Base-by-base conservation (phyloP, 164 flowering plant genomes). In the Buxus sempervirens region DNA sequence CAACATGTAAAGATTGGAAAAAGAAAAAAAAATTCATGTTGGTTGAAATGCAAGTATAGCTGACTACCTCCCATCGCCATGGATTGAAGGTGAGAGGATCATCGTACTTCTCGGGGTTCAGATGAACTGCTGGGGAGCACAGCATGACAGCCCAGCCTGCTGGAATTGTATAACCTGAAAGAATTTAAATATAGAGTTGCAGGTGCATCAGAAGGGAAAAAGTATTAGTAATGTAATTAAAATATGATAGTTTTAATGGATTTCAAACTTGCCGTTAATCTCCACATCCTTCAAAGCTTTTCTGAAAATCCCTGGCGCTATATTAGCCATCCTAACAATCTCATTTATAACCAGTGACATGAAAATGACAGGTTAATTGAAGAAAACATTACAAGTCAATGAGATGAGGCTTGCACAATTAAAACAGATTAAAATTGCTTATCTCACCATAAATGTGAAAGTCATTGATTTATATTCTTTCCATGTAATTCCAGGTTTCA, bases 41-140 rank as follows among this genome's bases (percentile, higher is more conserved):
- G 2, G 12, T 45, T 6, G 51, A 45, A 45, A 45, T 45, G 9
- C 51, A 45, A 45, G 12, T 4, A 45, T 45, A 12, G 49, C 24
- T 41, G 59, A 45, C 14, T 70, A 70, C 73, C 73, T 63, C 23
- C 73, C 73, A 70, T 38, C 68, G 62, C 73, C 68, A 70, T 23
- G 73, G 73, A 70, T 70, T 48, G 41, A 70, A 70, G 22, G 12
- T 38, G 19, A 70, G 68, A 8, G 73, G 73, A 49, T 70, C 63
- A 18, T 70, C 23, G 48, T 63, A 70, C 24, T 24, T 63, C 9
- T 18, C 38, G n/a, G 73, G 63, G 36, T 70, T 27, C 42, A 70
- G 56, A 70, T 70, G 73, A 51, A 64, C 38, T 0, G 58, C 49
- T 24, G 73, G 32, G 2, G 66, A 62, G 41, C 67, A 55, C 4